Conservation (phyloP, 371 early-diverging fungal genomes). For the Lichtheimia corymbifera region DNA sequence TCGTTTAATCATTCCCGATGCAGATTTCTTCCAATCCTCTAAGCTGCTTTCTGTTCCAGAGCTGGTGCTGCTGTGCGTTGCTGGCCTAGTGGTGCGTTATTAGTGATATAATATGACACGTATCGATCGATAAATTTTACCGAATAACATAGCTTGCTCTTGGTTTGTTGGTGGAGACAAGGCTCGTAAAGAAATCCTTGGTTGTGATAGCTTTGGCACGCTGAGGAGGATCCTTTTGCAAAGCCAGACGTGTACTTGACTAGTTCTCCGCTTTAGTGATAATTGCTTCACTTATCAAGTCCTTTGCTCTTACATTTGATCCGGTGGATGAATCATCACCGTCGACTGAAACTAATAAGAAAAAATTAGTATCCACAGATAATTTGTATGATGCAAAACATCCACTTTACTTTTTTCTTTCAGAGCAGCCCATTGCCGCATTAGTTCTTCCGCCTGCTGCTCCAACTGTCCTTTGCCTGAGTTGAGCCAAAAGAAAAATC, state of each 20-base stretch:
- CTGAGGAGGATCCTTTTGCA: neutral
- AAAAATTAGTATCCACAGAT: neutral
- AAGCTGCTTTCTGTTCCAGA: neutral
- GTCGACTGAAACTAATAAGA: neutral
- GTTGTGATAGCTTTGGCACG: constrained; percentile 3
- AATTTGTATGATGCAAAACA: neutral
- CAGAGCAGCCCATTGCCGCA: neutral
- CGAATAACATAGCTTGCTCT: neutral
- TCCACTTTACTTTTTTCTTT: neutral
- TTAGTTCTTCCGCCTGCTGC: neutral
- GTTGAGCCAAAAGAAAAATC: neutral
- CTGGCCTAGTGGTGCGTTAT: neutral
- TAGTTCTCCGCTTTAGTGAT: neutral
- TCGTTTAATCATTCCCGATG: neutral
- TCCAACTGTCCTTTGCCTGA: neutral
- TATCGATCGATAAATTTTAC: neutral
- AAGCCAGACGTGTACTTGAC: neutral
- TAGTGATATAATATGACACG: neutral
- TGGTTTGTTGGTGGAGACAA: neutral
- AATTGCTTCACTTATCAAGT: neutral
- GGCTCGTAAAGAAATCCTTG: constrained; percentile 1
- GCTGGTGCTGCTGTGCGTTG: neutral
- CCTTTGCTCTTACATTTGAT: neutral
- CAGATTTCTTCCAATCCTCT: neutral
- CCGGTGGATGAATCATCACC: neutral